Percentiles rank a stretch among this genome's conserved stretches.
These are phyloP conservation scores for Psilocybe tampanensis DNA, from an alignment of 768 basidiomycete genomes.

Conservation along the genomic window DNA sequence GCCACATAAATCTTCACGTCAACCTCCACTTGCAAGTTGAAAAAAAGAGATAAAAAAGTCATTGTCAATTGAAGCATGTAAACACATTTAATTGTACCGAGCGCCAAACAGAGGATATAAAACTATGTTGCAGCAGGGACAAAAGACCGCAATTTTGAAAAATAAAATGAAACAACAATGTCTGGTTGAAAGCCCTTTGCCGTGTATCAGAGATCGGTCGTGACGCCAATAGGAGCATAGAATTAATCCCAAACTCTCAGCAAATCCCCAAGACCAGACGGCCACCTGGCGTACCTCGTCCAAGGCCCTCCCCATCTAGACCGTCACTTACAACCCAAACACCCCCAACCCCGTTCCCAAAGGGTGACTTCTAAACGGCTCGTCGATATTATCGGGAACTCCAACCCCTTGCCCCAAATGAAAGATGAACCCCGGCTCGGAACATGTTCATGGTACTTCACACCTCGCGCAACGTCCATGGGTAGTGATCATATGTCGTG, in stretches of 20 bases:
- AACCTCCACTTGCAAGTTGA: no score
- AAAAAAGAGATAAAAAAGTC: no score
- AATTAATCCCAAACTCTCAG: slow-evolving; percentile 4
- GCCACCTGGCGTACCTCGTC: background rate
- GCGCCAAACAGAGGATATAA: no score
- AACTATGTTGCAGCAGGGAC: no score
- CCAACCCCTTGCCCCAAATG: slow-evolving; percentile 55
- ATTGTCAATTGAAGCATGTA: no score
- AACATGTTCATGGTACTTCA: slow-evolving; percentile 54
- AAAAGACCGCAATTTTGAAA: no score
- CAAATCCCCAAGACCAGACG: background rate
- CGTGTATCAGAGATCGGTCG: slow-evolving; percentile 71
- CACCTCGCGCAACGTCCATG: slow-evolving; percentile 36
- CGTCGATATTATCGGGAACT: slow-evolving; percentile 64
- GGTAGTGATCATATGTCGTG: slow-evolving; percentile 64
- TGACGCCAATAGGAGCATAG: slow-evolving; percentile 33
- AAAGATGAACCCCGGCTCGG: slow-evolving; percentile 50
- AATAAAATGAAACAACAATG: no score
- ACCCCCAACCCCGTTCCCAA: slow-evolving; percentile 7
- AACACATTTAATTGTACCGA: no score
- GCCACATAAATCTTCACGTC: no score
- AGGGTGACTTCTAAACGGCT: slow-evolving; percentile 11
- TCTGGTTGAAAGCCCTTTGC: slow-evolving; percentile 64
- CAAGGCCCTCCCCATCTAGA: background rate
- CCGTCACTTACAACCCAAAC: background rate